phyloP scores from a whole-genome alignment of 257 asterid genomes.

The Handroanthus guayacan region DNA sequence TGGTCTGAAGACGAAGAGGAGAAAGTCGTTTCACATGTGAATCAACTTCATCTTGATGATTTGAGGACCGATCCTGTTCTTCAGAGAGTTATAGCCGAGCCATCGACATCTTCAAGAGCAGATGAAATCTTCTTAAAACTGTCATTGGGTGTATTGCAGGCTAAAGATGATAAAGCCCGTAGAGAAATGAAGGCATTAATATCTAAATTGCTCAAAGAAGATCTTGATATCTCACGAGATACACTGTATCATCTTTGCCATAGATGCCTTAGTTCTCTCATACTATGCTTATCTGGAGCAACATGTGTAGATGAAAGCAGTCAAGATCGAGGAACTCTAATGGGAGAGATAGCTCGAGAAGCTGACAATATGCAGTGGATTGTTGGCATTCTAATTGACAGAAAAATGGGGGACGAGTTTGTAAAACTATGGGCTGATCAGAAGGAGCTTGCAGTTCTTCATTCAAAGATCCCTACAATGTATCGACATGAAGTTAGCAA shows the following conservation, averaged over 20 bases:
- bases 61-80: conserved; percentile 58
- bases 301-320: conserved; percentile 58
- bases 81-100: conserved; percentile 72
- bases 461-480: conserved; percentile 81
- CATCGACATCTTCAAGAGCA: conserved; percentile 66
- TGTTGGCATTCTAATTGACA: conserved; percentile 66
- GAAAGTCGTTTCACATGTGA: conserved; percentile 59
- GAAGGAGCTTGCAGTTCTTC: conserved; percentile 81
- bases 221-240: conserved; percentile 66
- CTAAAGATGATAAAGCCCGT: conserved; percentile 85
- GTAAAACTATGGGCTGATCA: conserved; percentile 89
- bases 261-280: conserved; percentile 75
- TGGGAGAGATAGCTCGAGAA: conserved; percentile 84
- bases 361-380: conserved; percentile 96
- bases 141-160: conserved; percentile 69
- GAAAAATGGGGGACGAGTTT: conserved; percentile 82
- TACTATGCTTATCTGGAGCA: conserved; percentile 75
- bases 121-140: conserved; percentile 74
- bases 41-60: conserved; percentile 61
- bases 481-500: conserved; percentile 86
- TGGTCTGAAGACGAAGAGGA: conserved; percentile 92
- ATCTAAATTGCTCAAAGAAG: conserved; percentile 64
- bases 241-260: conserved; percentile 77
- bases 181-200: conserved; percentile 73
- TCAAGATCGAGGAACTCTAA: conserved; percentile 74